Conservation (phyloP, 2,329 filamentous ascomycete genomes). For the Dactylonectria macrodidyma region DNA sequence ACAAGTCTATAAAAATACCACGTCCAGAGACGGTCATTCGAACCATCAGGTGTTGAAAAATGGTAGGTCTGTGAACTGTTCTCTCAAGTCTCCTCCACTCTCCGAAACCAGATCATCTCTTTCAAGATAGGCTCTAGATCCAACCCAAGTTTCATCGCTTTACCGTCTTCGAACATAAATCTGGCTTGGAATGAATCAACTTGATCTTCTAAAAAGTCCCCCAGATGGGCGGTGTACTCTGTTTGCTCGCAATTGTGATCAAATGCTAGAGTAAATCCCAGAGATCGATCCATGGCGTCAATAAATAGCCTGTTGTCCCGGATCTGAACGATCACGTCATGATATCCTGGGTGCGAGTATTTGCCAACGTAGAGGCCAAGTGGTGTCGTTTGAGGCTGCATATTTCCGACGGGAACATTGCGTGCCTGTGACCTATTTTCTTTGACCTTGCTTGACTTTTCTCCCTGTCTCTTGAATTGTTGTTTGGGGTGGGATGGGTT, state of each 20-base stretch:
- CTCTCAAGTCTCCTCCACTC: background rate
- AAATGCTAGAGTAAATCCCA: slow-evolving; percentile 46
- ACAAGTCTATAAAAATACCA: too few species aligned
- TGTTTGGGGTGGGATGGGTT: background rate
- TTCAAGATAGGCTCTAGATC: slow-evolving; percentile 46
- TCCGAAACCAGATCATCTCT: slow-evolving; percentile 1
- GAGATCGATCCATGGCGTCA: slow-evolving; percentile 47
- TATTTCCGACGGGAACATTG: background rate
- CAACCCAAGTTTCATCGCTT: slow-evolving; percentile 35
- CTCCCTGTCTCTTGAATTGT: background rate
- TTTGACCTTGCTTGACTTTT: background rate
- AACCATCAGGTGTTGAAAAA: too few species aligned
- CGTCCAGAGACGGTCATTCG: too few species aligned
- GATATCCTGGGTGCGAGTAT: slow-evolving; percentile 49
- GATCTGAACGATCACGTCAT: slow-evolving; percentile 38
- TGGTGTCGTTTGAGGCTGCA: slow-evolving; percentile 8
- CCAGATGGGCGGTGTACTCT: slow-evolving; percentile 36
- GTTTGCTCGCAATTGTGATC: slow-evolving; percentile 37
- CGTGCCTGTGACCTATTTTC: background rate
- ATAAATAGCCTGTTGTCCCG: slow-evolving; percentile 40
- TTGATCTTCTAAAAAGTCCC: slow-evolving; percentile 33
- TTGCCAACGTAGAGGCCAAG: slow-evolving; percentile 39
- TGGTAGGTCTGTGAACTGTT: too few species aligned
- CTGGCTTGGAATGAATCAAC: slow-evolving; percentile 31
- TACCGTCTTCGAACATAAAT: slow-evolving; percentile 38